A percentile compares a stretch with the other conserved stretches of the same genome.
phyloP scores from a whole-genome alignment of 129 eudicot species.

The Erigeron canadensis region DNA sequence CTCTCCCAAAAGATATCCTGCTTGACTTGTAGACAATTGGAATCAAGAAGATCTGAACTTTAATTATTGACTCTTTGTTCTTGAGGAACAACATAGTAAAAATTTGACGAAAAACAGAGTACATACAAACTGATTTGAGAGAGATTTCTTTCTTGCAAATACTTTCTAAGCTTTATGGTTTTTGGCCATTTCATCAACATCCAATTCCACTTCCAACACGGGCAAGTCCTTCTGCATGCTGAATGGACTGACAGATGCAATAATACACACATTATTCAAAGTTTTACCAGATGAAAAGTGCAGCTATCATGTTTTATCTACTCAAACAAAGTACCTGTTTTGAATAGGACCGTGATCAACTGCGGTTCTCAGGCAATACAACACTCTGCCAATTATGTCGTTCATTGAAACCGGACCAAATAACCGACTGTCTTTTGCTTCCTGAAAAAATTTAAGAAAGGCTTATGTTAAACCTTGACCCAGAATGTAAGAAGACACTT shows the following conservation, averaged over 20 bases:
- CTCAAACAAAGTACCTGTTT: slow-evolving; percentile 59
- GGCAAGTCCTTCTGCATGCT: slow-evolving; percentile 69
- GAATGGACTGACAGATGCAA: slow-evolving; percentile 47
- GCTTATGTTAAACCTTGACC: neutral
- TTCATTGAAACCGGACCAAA: slow-evolving; percentile 91
- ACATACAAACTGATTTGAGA: slow-evolving; percentile 36
- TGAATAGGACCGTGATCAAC: slow-evolving; percentile 95
- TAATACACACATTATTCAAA: neutral
- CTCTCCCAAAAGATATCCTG: slow-evolving; percentile 30
- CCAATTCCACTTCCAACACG: slow-evolving; percentile 85
- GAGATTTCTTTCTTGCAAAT: slow-evolving; percentile 13
- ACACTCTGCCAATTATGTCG: slow-evolving; percentile 81
- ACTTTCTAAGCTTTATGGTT: slow-evolving; percentile 59
- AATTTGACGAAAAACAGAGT: slow-evolving; percentile 29
- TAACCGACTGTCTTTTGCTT: slow-evolving; percentile 86
- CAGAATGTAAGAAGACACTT: neutral
- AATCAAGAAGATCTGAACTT: slow-evolving; percentile 32
- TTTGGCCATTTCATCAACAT: slow-evolving; percentile 90
- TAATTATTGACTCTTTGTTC: slow-evolving; percentile 35
- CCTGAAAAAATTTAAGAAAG: slow-evolving; percentile 42
- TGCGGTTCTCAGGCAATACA: slow-evolving; percentile 78
- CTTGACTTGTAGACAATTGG: slow-evolving; percentile 30
- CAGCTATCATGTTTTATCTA: neutral
- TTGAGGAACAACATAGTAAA: slow-evolving; percentile 15
- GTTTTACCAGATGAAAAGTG: neutral